Conservation (phyloP, 805 yeast genomes). For the Zygosaccharomyces lentus region DNA sequence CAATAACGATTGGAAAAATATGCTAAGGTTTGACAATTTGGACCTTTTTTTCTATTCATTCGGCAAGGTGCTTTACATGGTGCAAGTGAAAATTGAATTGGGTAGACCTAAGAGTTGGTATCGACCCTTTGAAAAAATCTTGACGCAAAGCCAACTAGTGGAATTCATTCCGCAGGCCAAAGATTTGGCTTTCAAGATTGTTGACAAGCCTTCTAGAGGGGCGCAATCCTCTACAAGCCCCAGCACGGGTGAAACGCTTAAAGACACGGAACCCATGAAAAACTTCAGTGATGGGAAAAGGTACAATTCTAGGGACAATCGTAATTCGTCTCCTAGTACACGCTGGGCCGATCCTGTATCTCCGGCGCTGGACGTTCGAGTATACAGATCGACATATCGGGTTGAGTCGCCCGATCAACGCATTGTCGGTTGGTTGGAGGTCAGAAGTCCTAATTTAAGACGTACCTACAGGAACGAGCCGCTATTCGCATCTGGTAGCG, state of each 20-base stretch:
- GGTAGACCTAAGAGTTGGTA: constrained; percentile 32
- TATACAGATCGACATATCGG: constrained; percentile 18
- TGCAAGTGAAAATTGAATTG: constrained; percentile 27
- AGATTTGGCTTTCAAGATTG: constrained; percentile 18
- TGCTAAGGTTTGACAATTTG: constrained; percentile 23
- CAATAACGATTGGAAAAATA: constrained; percentile 25
- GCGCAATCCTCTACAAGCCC: background rate
- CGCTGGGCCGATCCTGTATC: constrained; percentile 4
- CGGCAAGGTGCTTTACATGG: constrained; percentile 29
- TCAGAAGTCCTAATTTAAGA: constrained; percentile 19
- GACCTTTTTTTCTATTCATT: constrained; percentile 28
- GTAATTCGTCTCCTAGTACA: background rate
- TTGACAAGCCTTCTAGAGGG: constrained; percentile 5
- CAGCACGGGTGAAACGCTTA: background rate
- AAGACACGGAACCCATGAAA: background rate
- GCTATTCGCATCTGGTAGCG: constrained; percentile 24
- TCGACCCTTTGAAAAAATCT: constrained; percentile 26
- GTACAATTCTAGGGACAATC: constrained; percentile 4
- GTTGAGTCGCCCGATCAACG: constrained; percentile 21
- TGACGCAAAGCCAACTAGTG: constrained; percentile 20
- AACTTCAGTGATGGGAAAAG: background rate
- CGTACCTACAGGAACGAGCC: constrained; percentile 24
- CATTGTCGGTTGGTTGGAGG: constrained; percentile 27
- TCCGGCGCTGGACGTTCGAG: constrained; percentile 6
- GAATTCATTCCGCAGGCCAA: constrained; percentile 28